Conservation (phyloP, 345 rosid species). For the Bruguiera sexangula region DNA sequence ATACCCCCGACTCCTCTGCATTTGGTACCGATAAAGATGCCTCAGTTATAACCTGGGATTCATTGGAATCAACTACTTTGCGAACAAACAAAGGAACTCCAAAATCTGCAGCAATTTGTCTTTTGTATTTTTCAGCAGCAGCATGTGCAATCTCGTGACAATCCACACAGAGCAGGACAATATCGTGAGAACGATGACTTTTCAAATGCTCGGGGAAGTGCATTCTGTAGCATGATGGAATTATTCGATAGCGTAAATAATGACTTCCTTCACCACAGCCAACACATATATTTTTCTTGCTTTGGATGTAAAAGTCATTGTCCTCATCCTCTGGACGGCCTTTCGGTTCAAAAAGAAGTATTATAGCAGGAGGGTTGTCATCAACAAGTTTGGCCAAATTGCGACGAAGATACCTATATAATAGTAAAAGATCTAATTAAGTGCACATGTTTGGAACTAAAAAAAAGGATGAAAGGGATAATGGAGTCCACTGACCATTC, state of each 20-base stretch:
- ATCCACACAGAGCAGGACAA: conserved; percentile 92
- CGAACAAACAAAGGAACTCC: conserved; percentile 85
- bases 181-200: conserved; percentile 99
- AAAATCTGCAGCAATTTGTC: conserved; percentile 64
- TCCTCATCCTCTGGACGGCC: conserved; percentile 98
- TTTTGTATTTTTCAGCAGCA: conserved; percentile 91
- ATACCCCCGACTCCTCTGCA: conserved; percentile 65
- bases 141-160: conserved; percentile 96
- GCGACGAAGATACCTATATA: conserved; percentile 64
- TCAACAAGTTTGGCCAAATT: conserved; percentile 81
- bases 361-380: conserved; percentile 79
- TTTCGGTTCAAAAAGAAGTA: conserved; percentile 90
- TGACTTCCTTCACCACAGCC: conserved; percentile 96
- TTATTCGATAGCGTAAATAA: conserved; percentile 83
- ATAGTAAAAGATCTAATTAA: conserved; percentile 17
- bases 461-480: conserved; percentile 7
- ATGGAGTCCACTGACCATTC: conserved; percentile 60
- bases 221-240: conserved; percentile 94
- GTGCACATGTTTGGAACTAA: conserved; percentile 5
- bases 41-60: conserved; percentile 34
- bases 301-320: conserved; percentile 91
- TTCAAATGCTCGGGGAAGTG: conserved; percentile 97
- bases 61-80: conserved; percentile 59
- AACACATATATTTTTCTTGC: conserved; percentile 88
- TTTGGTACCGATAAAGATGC: conserved; percentile 37